Evolutionary conservation across 2,329 filamentous ascomycete genomes (phyloP).

Genomic region (Colletotrichum plurivorum): DNA sequence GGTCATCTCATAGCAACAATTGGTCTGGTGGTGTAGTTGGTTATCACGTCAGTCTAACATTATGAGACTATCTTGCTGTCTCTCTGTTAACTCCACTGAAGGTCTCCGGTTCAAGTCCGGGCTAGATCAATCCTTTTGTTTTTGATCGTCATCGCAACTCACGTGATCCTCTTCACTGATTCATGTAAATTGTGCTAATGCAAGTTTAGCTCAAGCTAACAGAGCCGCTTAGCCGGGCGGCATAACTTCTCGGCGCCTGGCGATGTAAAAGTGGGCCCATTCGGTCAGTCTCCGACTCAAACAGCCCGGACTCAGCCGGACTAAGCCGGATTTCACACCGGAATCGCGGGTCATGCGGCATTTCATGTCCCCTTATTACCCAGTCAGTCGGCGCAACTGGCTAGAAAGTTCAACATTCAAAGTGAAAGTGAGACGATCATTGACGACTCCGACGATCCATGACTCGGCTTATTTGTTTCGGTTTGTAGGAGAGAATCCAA

Average conservation of each 20-base stretch:
- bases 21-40: conserved; percentile 57
- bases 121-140: conserved; percentile 19
- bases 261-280: too few relatives aligned
- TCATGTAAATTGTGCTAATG: neutral
- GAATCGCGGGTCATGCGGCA: neutral
- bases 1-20: neutral
- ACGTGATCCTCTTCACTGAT: neutral
- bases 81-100: conserved; percentile 17
- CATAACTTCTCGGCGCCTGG: neutral
- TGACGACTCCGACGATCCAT: neutral
- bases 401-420: neutral
- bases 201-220: neutral
- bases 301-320: neutral
- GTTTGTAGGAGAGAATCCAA: neutral
- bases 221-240: neutral
- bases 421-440: neutral
- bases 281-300: neutral
- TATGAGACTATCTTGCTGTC: neutral
- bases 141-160: neutral
- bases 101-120: conserved; percentile 35
- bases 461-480: neutral
- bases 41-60: conserved; percentile 64
- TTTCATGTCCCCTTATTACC: neutral
- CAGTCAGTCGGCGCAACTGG: too few relatives aligned
- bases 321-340: neutral